Base-by-base conservation (phyloP, 164 flowering plant species). In the Platanus orientalis region DNA sequence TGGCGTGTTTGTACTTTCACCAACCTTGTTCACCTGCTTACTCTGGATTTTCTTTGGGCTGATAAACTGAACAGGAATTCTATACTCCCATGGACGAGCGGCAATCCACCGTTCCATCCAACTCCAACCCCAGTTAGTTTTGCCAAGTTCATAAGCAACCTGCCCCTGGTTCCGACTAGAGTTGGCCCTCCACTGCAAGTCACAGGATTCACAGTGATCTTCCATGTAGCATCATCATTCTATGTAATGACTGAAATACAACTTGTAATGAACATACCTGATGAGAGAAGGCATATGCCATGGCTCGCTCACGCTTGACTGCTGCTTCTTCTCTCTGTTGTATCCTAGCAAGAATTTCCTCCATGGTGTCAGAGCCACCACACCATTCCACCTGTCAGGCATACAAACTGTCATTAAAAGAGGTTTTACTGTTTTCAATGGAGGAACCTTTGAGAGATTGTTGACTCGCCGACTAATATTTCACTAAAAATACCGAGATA, bases 241-340 rank as follows among this genome's bases (percentile, higher is more conserved):
- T 5, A 21, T 40, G 14, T 3, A 39, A 28, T 7, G 45, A 12
- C 32, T 16, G 21, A 28, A 42, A 26, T 23, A 11, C 0, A 54
- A 21, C 16, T 47, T 30, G 27, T 16, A 29, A 48, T 20, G 36
- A 2, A 45, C 45, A 44, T 75, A 89, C 99, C 90, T 94, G 99
- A 80, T 91, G 99, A 71, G 87, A 76, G 66, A 89, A 94, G 44
- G 99, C 99, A 73, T 94, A 94, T 30, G 99, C 96, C 96, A 94
- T 68, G 23, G 99, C 84, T 51, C 99, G 78, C 57, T 94, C 99
- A 23, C 99, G 88, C 79, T 83, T 94, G 48, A 89, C 76, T 52
- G 97, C 75, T 12, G 97, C 99, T 71, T 81, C 96, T 83, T 94
- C 99, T 73, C 96, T 81, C 54, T 78, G 92, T 69, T 88, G 88